Evolutionary conservation across 2,329 filamentous ascomycete genomes (phyloP), one percentile per base, ranked within the genome.

Genomic region (Coniella vitis): DNA sequence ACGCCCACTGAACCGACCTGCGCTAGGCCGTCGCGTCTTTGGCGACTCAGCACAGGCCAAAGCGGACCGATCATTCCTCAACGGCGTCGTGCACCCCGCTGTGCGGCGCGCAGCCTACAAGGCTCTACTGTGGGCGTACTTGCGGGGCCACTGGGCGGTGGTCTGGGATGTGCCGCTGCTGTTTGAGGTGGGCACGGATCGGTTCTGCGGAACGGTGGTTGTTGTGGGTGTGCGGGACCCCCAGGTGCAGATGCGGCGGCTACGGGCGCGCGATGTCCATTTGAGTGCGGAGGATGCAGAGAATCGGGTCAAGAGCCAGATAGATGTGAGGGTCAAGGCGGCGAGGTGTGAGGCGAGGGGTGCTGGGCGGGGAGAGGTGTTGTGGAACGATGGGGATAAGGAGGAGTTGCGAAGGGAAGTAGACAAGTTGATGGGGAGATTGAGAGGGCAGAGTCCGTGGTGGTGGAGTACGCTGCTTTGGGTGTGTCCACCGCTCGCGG

Each of bases 91-190:
- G 44, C 93, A 98, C 64, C 93, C 93, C 0, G 90, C 88, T 0
- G 90, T 98, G 37, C 77, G 90, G 36, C 75, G 72, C 61, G 89
- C 87, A 64, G 91, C 96, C 76, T 88, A 89, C 65, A 81, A 76
- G 59, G 73, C 78, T 41, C 78, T 97, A 49, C 61, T 89, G n/a
- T 71, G 73, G 53, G 80, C 79, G 57, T 96, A 95, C 61, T 48
- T 93, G 13, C 68, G 68, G 1, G 91, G 93, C 0, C 65, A 82
- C 62, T 93, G 91, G 89, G 90, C 90, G 0, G 89, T 95, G 4
- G 85, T 98, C 32, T 74, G 97, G 14, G 93, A 98, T 63, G 84
- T 98, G 8, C 93, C 93, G 45, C 71, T 98, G 47, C 75, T 98
- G 37, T 96, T 96, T 59, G 93, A 98, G 73, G 85, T 82, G 58